A percentile compares a stretch with the other conserved stretches of the same genome.
phyloP scores from a whole-genome alignment of 2,329 filamentous ascomycete species.

The Aspergillus brasiliensis region DNA sequence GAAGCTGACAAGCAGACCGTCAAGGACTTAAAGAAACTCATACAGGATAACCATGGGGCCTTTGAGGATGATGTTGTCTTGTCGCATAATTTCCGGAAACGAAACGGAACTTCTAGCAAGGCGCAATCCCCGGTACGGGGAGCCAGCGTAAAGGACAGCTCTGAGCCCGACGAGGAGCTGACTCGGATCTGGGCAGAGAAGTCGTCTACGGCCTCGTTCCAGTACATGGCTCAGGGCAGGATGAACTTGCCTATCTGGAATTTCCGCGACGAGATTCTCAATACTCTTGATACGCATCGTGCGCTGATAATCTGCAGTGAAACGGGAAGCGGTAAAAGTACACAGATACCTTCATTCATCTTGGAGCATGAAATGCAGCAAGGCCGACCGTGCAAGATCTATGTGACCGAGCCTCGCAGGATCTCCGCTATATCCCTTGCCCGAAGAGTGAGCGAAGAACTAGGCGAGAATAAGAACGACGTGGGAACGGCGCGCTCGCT shows the following conservation, averaged over 20 bases:
- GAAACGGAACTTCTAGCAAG: constrained; percentile 38
- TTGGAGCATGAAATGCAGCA: constrained; percentile 83
- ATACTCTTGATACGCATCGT: constrained; percentile 75
- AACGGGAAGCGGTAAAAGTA: constrained; percentile 96
- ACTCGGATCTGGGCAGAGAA: constrained; percentile 57
- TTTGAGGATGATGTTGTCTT: constrained; percentile 75
- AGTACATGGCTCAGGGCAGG: constrained; percentile 76
- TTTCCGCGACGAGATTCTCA: constrained; percentile 76
- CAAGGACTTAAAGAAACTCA: constrained; percentile 58
- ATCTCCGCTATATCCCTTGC: constrained; percentile 96
- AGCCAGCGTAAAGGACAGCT: constrained; percentile 23
- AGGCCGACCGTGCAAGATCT: constrained; percentile 84
- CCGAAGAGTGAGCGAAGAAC: constrained; percentile 87
- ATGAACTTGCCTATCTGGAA: constrained; percentile 87
- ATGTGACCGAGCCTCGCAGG: constrained; percentile 90
- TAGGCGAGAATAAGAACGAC: constrained; percentile 81
- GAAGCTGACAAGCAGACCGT: constrained; percentile 69
- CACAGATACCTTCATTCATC: constrained; percentile 92
- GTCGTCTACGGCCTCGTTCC: constrained; percentile 59
- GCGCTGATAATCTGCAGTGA: constrained; percentile 94
- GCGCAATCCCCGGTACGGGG: constrained; percentile 28
- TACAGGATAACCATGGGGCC: constrained; percentile 39
- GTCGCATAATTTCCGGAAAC: constrained; percentile 70
- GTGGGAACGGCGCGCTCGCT: constrained; percentile 81
- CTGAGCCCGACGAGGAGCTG: constrained; percentile 43